Percentiles rank a stretch among this genome's conserved stretches.
Evolutionary conservation across 1,139 yeast genomes (phyloP).

Genomic region (Geotrichum candidum): DNA sequence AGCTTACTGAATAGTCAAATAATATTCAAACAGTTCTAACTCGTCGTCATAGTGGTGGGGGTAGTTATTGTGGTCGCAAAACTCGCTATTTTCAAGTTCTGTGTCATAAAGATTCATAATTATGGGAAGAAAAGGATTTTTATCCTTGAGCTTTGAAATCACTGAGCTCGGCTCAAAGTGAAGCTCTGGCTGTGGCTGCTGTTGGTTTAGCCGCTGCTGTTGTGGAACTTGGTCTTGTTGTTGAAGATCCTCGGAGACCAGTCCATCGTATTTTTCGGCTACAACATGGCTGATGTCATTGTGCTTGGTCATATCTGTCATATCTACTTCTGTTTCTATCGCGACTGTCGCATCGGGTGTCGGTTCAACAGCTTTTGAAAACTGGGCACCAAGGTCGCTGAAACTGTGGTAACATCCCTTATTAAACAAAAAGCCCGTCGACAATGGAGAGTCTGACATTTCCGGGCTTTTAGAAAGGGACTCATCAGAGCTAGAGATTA

Average conservation of each 20-base stretch:
- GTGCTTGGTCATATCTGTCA: neutral
- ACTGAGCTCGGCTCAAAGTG: neutral
- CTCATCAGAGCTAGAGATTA: neutral
- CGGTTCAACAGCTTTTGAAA: neutral
- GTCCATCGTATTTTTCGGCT: neutral
- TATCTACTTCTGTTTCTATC: neutral
- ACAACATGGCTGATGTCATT: neutral
- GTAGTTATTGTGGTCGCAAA: neutral
- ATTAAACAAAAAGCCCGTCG: neutral
- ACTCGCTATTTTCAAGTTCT: neutral
- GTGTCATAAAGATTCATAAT: neutral
- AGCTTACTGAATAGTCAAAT: neutral
- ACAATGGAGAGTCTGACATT: constrained; percentile 11
- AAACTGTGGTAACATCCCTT: neutral
- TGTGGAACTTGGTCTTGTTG: neutral
- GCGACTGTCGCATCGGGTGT: neutral
- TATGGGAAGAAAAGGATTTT: constrained; percentile 15
- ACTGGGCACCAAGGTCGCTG: neutral
- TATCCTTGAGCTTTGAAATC: constrained; percentile 6
- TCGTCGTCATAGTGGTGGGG: constrained; percentile 7
- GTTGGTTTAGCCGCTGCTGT: neutral
- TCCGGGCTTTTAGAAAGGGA: constrained; percentile 3
- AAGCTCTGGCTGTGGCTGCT: neutral
- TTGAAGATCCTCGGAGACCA: neutral
- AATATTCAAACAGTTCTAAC: constrained; percentile 9